These are phyloP conservation scores for Haematococcus lacustris DNA, from an alignment of 139 green algal species.

Conservation along the genomic window DNA sequence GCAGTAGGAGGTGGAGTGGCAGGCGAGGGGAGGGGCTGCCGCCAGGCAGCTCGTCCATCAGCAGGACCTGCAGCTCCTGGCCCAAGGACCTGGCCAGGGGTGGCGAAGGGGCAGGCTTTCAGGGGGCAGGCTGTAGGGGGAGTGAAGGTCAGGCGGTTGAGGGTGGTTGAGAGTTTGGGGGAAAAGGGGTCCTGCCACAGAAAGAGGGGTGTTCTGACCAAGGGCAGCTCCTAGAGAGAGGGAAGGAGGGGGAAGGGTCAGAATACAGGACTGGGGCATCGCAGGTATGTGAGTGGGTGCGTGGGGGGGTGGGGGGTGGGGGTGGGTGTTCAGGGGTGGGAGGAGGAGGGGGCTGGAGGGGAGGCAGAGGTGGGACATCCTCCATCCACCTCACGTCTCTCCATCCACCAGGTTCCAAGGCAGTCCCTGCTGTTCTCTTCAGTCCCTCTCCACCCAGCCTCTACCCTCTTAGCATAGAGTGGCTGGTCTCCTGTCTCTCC, in stretches of 20 bases:
- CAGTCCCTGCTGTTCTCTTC: not conserved
- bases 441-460: not conserved
- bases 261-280: not conserved
- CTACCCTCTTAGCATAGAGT: not conserved
- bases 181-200: too few relatives aligned
- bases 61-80: slow-evolving; percentile 7
- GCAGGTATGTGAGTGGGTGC: not conserved
- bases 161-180: not conserved
- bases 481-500: not conserved
- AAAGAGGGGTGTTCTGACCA: too few relatives aligned
- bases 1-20: too few relatives aligned
- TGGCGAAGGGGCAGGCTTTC: not conserved
- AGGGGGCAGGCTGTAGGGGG: not conserved
- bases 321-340: too few relatives aligned
- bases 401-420: not conserved
- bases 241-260: not conserved
- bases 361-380: too few relatives aligned
- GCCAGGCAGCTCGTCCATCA: slow-evolving; percentile 3
- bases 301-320: not conserved
- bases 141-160: not conserved
- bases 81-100: not conserved
- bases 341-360: too few relatives aligned
- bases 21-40: not conserved
- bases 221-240: not conserved
- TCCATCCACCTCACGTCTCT: not conserved